A percentile compares a stretch with the other conserved stretches of the same genome.
Conservation (phyloP, 108 stramenopile species). For the Skeletonema marinoi region DNA sequence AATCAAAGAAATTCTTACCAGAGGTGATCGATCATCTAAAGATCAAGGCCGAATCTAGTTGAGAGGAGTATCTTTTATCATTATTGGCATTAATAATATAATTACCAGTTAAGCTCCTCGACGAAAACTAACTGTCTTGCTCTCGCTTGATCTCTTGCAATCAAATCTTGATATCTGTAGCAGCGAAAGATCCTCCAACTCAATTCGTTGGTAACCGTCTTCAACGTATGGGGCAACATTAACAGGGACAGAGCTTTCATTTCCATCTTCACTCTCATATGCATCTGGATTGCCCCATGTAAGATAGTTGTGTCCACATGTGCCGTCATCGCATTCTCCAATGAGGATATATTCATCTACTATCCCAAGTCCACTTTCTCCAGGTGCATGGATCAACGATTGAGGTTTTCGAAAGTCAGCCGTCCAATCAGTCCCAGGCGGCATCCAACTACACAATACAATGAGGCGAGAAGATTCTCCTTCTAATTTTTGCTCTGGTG, state of each 20-base stretch:
- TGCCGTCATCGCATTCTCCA: conserved; percentile 83
- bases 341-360: conserved; percentile 86
- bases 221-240: conserved; percentile 45
- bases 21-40: conserved; percentile 52
- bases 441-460: conserved; percentile 88
- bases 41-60: conserved; percentile 7
- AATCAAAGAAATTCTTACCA: conserved; percentile 40
- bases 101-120: not conserved
- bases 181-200: conserved; percentile 55
- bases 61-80: not conserved
- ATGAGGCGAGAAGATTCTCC: conserved; percentile 46
- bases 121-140: conserved; percentile 80
- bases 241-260: conserved; percentile 4
- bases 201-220: conserved; percentile 73
- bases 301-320: conserved; percentile 79
- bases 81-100: not conserved
- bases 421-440: conserved; percentile 81
- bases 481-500: not conserved
- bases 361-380: conserved; percentile 1
- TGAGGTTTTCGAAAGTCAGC: conserved; percentile 50
- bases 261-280: conserved; percentile 4
- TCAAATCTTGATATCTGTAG: conserved; percentile 83
- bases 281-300: conserved; percentile 80
- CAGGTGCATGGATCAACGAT: not conserved
- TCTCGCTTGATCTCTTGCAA: conserved; percentile 55